Base-by-base conservation (phyloP, 2,329 filamentous ascomycete species). In the Xylaria sp. region DNA sequence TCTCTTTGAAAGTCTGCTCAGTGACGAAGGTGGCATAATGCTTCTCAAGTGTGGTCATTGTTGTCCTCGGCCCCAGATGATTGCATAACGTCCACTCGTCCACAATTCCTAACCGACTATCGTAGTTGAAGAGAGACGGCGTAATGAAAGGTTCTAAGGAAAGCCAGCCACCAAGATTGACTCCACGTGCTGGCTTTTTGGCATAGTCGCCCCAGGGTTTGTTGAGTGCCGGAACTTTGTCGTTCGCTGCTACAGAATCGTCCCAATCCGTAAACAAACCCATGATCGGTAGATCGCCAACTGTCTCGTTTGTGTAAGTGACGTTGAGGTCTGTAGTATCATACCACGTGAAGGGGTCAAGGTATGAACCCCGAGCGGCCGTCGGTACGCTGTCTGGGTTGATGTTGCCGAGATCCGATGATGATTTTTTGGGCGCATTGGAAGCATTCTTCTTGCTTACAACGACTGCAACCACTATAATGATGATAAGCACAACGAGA, bases 91-190 rank as follows among this genome's bases (percentile, higher is more conserved):
- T 97, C 80, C 88, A 98, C 79, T 99, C 96, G 76, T 99, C 96
- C 20, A 98, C 86, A 48, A 98, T 88, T 5, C 88, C 83, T 83
- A 90, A 72, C 18, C 79, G 77, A 5, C 84, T 82, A 77, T 91
- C 93, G 69, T 86, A 86, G 69, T 89, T 82, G 81, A 99, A 99
- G 30, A 97, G 86, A 0, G 94, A 97, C 0, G 96, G 96, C 4
- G 93, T 95, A 77, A 99, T 98, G 78, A 97, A 97, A 0, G 96
- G 96, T 76, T 99, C 96, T 13, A 99, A 82, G 2, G 91, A 92
- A 1, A 99, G 87, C 96, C 96, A 99, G 13, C 96, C 96, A 59
- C 96, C 96, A 0, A 98, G 78, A 75, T 97, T 98, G 41, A 98
- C 93, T 0, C 96, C 96, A 7, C 95, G 89, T 28, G 97, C 93